A percentile compares a stretch with the other conserved stretches of the same genome.
phyloP scores from a whole-genome alignment of 208 protist species.

The Kentomonas sorsogonicus region DNA sequence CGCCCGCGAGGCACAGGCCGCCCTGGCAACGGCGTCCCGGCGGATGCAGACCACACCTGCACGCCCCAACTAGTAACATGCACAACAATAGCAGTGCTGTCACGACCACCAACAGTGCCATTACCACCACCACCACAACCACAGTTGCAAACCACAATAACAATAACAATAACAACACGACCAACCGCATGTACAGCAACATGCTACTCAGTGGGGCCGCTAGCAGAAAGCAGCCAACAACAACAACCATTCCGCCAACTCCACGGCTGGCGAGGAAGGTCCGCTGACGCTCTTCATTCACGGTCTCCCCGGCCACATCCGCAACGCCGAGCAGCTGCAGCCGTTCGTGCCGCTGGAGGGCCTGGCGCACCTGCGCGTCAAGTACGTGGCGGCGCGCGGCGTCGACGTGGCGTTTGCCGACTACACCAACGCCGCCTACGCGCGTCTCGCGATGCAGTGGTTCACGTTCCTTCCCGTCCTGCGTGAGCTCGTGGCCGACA shows the following conservation, averaged over 20 bases:
- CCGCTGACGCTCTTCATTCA: conserved; percentile 65
- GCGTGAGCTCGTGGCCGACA: conserved; percentile 22
- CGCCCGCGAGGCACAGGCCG: too few relatives aligned
- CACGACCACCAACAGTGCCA: not conserved
- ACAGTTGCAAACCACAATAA: not conserved
- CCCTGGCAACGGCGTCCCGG: too few relatives aligned
- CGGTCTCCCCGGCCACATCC: conserved; percentile 30
- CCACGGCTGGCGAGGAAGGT: too few relatives aligned
- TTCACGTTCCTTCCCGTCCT: conserved; percentile 25
- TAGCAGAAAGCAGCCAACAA: too few relatives aligned
- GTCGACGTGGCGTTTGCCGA: conserved; percentile 56
- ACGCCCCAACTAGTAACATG: too few relatives aligned
- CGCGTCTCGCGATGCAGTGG: conserved; percentile 39
- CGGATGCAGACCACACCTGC: too few relatives aligned
- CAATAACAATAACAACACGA: conserved; percentile 14
- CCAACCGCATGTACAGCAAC: not conserved
- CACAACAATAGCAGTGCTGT: not conserved
- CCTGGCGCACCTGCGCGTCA: conserved; percentile 36
- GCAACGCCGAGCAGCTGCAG: conserved; percentile 30
- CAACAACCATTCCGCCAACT: too few relatives aligned
- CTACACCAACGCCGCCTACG: conserved; percentile 30
- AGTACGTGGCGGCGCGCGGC: conserved; percentile 26
- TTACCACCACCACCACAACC: not conserved
- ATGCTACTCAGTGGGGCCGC: too few relatives aligned
- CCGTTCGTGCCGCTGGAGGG: conserved; percentile 49